Base-by-base conservation (phyloP, 2,329 filamentous ascomycete species). In the Claviceps sp. region DNA sequence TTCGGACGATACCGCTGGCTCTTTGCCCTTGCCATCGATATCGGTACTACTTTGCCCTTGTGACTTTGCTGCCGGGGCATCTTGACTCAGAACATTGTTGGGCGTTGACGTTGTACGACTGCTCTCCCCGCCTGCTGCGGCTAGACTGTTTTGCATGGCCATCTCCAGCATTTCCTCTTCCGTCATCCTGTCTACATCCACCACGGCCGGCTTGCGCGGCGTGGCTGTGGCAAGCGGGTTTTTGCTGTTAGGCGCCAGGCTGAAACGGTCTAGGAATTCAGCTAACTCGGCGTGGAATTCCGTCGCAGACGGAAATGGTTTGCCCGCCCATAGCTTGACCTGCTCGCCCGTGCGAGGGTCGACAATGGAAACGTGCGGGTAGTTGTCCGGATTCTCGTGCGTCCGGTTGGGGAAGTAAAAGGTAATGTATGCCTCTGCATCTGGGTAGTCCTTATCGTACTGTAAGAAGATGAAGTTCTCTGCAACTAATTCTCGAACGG, bases 121-220 rank as follows among this genome's bases (percentile, higher is more conserved):
- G 61, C 64, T 64, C 43, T 55, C 57, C 34, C 59, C 59, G 38
- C 59, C 59, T 16, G 59, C 64, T 1, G 76, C 78, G 14, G 81
- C 83, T 46, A 97, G 71, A 63, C 90, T 96, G 70, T 94, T 93
- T 65, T 90, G 82, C 63, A 98, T 68, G 0, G 93, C 93, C 78
- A 96, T 83, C 67, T 96, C 86, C 59, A 98, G 72, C 89, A 95
- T 95, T 70, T 98, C 90, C 48, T 97, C 90, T 64, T 98, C 93
- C 0, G 89, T 95, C 84, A 98, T 91, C 41, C 86, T 82, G 54
- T 86, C 85, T 2, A 96, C 79, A 57, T 91, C 87, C 51, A 87
- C 75, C 49, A 79, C 75, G 63, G 84, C 84, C 46, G 79, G 73
- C 52, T 77, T 76, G 62, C 89, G 85, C 3, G 82, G 76, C 34